Evolutionary conservation across 1,139 yeast species (phyloP).

Genomic region (Saccharomyces uvarum): DNA sequence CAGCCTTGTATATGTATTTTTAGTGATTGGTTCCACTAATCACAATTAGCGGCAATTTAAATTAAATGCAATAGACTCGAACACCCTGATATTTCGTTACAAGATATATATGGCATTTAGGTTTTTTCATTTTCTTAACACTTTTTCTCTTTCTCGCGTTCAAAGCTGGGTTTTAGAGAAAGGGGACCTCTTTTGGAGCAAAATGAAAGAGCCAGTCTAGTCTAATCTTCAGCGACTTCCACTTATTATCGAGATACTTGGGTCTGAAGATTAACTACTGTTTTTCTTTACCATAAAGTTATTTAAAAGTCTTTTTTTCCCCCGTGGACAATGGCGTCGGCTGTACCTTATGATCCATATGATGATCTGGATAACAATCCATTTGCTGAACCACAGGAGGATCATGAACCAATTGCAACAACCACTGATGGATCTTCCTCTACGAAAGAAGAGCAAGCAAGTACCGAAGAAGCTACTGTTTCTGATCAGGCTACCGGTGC

Average conservation of each 20-base stretch:
- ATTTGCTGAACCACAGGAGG: constrained; percentile 18
- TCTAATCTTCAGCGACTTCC: not conserved
- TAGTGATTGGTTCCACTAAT: not conserved
- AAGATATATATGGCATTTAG: not conserved
- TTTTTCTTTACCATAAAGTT: not conserved
- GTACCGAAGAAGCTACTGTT: constrained; percentile 3
- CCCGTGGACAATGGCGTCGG: constrained; percentile 13
- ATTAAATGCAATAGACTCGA: not conserved
- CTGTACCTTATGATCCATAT: constrained; percentile 48
- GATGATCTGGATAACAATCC: constrained; percentile 22
- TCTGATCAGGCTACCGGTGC: not conserved
- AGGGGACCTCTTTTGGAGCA: constrained; percentile 1
- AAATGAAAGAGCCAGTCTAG: not conserved
- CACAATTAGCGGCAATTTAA: not conserved
- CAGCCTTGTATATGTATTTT: not conserved
- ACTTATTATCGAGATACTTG: not conserved
- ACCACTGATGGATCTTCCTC: constrained; percentile 3
- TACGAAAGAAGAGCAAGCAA: not conserved
- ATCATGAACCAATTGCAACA: constrained; percentile 25
- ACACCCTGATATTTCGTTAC: not conserved
- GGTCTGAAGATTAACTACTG: not conserved
- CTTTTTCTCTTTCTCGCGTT: not conserved
- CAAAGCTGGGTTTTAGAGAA: not conserved
- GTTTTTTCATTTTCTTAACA: not conserved
- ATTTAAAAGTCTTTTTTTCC: not conserved